phyloP scores from a whole-genome alignment of 441 rosid genomes.

The Lepidium campestre region DNA sequence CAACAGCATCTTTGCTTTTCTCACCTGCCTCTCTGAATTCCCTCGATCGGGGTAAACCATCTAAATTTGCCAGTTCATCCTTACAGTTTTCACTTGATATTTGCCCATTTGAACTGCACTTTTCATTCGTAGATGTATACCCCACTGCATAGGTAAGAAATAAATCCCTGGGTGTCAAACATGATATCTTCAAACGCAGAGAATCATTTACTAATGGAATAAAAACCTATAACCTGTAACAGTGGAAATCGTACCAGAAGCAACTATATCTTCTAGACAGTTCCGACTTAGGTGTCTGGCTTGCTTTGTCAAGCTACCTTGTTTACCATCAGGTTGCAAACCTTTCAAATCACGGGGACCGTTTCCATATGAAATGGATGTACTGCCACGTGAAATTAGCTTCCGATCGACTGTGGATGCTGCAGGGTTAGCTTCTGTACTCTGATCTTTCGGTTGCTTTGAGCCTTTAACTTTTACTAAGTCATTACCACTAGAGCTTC shows the following conservation, averaged over 20 bases:
- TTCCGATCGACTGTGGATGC: slow-evolving; percentile 47
- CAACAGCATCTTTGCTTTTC: slow-evolving; percentile 46
- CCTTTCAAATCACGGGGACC: slow-evolving; percentile 50
- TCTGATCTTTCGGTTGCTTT: slow-evolving; percentile 55
- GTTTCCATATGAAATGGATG: slow-evolving; percentile 35
- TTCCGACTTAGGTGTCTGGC: slow-evolving; percentile 43
- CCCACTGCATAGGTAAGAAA: slow-evolving; percentile 41
- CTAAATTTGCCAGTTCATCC: slow-evolving; percentile 50
- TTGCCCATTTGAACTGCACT: slow-evolving; percentile 36
- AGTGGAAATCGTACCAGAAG: slow-evolving; percentile 44
- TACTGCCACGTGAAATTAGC: slow-evolving; percentile 48
- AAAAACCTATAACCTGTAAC: background rate
- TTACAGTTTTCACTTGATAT: slow-evolving; percentile 45
- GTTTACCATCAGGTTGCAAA: slow-evolving; percentile 59
- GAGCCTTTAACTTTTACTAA: slow-evolving; percentile 40
- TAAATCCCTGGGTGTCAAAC: background rate
- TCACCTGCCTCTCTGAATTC: slow-evolving; percentile 56
- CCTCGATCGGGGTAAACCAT: slow-evolving; percentile 41
- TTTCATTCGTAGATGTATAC: slow-evolving; percentile 37
- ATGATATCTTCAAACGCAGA: background rate
- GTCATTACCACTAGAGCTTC: slow-evolving; percentile 44
- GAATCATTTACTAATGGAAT: background rate
- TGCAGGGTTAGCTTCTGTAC: slow-evolving; percentile 30
- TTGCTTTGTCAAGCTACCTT: slow-evolving; percentile 47
- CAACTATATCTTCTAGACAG: slow-evolving; percentile 38